These are phyloP conservation scores for Pseudoturritis turrita DNA, from an alignment of 345 rosid species.

Conservation along the genomic window DNA sequence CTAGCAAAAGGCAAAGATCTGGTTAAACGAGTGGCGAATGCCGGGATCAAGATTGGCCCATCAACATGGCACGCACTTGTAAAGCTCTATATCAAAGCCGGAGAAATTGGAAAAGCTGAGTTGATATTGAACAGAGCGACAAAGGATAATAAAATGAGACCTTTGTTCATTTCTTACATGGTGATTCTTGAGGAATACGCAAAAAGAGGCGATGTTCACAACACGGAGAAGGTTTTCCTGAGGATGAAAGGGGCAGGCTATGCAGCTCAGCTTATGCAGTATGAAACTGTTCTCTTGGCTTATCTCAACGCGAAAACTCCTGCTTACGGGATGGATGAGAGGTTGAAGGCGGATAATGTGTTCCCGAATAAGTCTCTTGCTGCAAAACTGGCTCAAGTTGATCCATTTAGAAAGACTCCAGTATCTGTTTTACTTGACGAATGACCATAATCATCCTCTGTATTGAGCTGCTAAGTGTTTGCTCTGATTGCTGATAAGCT, in stretches of 20 bases:
- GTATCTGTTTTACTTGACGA: constrained; percentile 59
- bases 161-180: constrained; percentile 59
- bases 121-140: constrained; percentile 56
- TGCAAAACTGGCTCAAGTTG: constrained; percentile 45
- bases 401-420: constrained; percentile 67
- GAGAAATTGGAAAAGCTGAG: constrained; percentile 85
- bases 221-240: constrained; percentile 70
- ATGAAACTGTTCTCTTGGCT: constrained; percentile 46
- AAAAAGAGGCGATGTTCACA: constrained; percentile 73
- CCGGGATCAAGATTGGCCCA: constrained; percentile 64
- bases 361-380: constrained; percentile 57
- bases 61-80: constrained; percentile 72
- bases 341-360: constrained; percentile 76
- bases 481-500: not conserved
- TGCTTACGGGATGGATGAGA: constrained; percentile 78
- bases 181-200: constrained; percentile 63
- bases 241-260: constrained; percentile 70
- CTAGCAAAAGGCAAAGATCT: constrained; percentile 62
- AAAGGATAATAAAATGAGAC: constrained; percentile 44
- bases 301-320: constrained; percentile 61
- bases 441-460: not conserved
- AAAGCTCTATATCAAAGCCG: constrained; percentile 64
- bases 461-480: not conserved
- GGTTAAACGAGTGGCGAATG: constrained; percentile 55
- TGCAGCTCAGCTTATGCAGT: constrained; percentile 49